Evolutionary conservation across 352 stramenopile genomes (phyloP).

Genomic region (Globisporangium megalacanthum): DNA sequence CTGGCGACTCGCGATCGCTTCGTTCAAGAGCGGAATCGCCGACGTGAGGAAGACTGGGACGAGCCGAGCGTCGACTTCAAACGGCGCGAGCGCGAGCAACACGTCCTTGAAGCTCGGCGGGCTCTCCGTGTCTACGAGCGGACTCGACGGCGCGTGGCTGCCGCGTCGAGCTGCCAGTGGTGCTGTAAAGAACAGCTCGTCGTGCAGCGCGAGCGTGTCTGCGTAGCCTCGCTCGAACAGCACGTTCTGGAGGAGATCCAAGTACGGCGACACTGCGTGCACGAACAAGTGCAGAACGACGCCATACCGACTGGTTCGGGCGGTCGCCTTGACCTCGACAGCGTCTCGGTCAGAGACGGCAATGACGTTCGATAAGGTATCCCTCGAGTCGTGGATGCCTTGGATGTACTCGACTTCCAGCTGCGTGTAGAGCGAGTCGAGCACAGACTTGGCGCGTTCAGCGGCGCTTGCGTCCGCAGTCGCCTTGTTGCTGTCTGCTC

Average conservation of each 20-base stretch:
- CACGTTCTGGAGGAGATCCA: slow-evolving; percentile 40
- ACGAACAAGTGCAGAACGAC: slow-evolving; percentile 44
- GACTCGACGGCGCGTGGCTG: slow-evolving; percentile 13
- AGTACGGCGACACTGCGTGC: slow-evolving; percentile 36
- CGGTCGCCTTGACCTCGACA: not conserved
- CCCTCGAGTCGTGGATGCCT: slow-evolving; percentile 9
- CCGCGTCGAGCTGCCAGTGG: slow-evolving; percentile 1
- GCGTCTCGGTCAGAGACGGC: not conserved
- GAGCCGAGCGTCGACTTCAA: slow-evolving; percentile 24
- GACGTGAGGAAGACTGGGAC: slow-evolving; percentile 44
- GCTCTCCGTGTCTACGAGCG: slow-evolving; percentile 10
- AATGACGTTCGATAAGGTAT: not conserved
- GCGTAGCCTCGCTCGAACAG: slow-evolving; percentile 43
- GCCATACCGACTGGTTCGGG: slow-evolving; percentile 26
- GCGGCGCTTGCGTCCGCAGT: slow-evolving; percentile 17
- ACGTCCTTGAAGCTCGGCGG: slow-evolving; percentile 36
- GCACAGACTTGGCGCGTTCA: slow-evolving; percentile 32
- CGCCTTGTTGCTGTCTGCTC: slow-evolving; percentile 13
- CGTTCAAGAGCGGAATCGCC: slow-evolving; percentile 28
- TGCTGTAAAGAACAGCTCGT: slow-evolving; percentile 50
- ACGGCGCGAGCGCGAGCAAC: slow-evolving; percentile 35
- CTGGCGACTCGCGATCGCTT: slow-evolving; percentile 55
- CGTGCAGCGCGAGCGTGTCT: slow-evolving; percentile 31
- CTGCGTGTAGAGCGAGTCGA: slow-evolving; percentile 36
- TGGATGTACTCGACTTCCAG: slow-evolving; percentile 38